Evolutionary conservation across 169 alveolate genomes (phyloP).

Genomic region (Plasmodium gaboni): DNA sequence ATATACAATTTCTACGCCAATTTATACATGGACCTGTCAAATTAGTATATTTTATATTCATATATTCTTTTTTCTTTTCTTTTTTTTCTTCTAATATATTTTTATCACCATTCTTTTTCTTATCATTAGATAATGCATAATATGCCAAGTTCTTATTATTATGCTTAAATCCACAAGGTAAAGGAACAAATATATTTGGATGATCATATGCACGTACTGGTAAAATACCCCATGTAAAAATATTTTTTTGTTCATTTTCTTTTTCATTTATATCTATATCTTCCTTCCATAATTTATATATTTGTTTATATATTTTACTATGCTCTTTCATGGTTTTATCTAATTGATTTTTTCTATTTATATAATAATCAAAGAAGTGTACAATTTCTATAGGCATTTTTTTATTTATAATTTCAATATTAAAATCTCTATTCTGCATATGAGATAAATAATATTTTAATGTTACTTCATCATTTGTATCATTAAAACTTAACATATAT

Average conservation of each 20-base stretch:
- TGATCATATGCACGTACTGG: conserved; percentile 92
- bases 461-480: conserved; percentile 34
- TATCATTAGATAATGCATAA: conserved; percentile 74
- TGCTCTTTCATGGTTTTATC: conserved; percentile 64
- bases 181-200: conserved; percentile 89
- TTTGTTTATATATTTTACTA: conserved; percentile 32
- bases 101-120: conserved; percentile 11
- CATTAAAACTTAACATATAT: conserved; percentile 40
- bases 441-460: conserved; percentile 32
- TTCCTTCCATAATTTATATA: conserved; percentile 68
- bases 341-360: conserved; percentile 36
- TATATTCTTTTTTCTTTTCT: conserved; percentile 81
- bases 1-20: conserved; percentile 82
- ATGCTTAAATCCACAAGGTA: conserved; percentile 91
- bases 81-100: conserved; percentile 77
- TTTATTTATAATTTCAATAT: conserved; percentile 29
- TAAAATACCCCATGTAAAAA: conserved; percentile 92
- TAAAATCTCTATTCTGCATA: conserved; percentile 39
- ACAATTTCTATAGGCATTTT: conserved; percentile 15
- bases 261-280: conserved; percentile 79
- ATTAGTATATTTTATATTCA: conserved; percentile 82
- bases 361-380: conserved; percentile 21
- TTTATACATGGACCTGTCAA: conserved; percentile 83
- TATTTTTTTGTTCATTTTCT: conserved; percentile 74
- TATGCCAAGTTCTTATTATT: conserved; percentile 87